Evolutionary conservation across 2,329 filamentous ascomycete species (phyloP).

Genomic region (Alternaria tenuissima): DNA sequence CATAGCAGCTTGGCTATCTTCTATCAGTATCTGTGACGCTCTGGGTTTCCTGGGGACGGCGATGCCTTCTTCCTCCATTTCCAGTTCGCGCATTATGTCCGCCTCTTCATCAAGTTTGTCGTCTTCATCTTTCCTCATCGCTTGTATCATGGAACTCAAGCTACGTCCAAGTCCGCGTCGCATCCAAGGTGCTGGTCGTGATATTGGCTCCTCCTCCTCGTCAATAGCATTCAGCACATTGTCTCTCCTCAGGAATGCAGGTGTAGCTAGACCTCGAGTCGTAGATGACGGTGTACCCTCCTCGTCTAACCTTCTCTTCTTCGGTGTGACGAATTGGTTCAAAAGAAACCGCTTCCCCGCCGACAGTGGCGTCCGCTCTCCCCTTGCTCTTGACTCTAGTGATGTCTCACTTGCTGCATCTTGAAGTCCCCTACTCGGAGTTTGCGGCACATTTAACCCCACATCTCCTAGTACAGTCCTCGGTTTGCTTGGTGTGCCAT

Average conservation of each 20-base stretch:
- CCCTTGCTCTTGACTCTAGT: conserved; percentile 39
- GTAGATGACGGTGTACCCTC: conserved; percentile 47
- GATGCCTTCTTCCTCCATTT: conserved; percentile 56
- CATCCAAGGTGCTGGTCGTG: conserved; percentile 53
- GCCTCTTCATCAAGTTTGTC: conserved; percentile 72
- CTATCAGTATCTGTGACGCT: conserved; percentile 47
- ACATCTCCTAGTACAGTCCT: conserved; percentile 42
- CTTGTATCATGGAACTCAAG: conserved; percentile 76
- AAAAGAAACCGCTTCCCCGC: conserved; percentile 68
- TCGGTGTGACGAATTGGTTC: conserved; percentile 70
- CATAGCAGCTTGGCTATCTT: conserved; percentile 56
- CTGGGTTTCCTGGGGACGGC: conserved; percentile 36
- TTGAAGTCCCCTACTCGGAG: conserved; percentile 47
- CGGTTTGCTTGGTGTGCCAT: conserved; percentile 54
- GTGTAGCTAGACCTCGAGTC: conserved; percentile 67
- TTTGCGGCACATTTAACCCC: conserved; percentile 47
- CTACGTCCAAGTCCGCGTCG: conserved; percentile 66
- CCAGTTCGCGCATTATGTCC: conserved; percentile 76
- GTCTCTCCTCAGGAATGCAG: conserved; percentile 71
- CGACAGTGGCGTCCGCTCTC: conserved; percentile 59
- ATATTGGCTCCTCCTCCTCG: conserved; percentile 58
- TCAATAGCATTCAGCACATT: conserved; percentile 61
- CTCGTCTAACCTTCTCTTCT: conserved; percentile 55
- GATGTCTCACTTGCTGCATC: conserved; percentile 39
- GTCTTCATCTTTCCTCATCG: conserved; percentile 67